Percentiles rank a stretch among this genome's conserved stretches.
These are phyloP conservation scores for Davidsoniella australis DNA, from an alignment of 2,329 filamentous ascomycete genomes.

Conservation along the genomic window DNA sequence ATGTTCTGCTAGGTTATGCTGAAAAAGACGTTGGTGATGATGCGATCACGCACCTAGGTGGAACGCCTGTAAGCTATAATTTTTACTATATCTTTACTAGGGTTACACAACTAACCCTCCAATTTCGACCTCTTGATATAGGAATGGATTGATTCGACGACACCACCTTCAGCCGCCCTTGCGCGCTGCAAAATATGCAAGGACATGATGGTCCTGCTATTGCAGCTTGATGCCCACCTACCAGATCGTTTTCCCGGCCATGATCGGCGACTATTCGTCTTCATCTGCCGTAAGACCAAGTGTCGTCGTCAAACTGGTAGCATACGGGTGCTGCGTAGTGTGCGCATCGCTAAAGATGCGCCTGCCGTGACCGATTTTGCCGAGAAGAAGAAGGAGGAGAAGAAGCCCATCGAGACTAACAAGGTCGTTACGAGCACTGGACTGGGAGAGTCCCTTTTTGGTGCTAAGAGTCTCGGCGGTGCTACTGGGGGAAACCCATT, in stretches of 20 bases:
- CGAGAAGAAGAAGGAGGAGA: constrained; percentile 20
- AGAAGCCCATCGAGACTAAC: constrained; percentile 20
- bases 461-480: constrained; percentile 32
- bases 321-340: constrained; percentile 56
- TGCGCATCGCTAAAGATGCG: constrained; percentile 35
- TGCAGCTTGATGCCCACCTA: constrained; percentile 83
- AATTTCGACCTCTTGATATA: constrained; percentile 19
- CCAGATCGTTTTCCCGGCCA: constrained; percentile 74
- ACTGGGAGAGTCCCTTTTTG: constrained; percentile 54
- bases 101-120: constrained; percentile 7
- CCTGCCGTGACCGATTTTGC: constrained; percentile 15
- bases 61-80: constrained; percentile 51
- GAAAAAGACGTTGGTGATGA: constrained; percentile 66
- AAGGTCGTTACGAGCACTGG: constrained; percentile 19
- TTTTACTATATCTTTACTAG: neutral
- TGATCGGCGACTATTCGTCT: constrained; percentile 75
- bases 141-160: constrained; percentile 68
- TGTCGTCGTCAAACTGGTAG: constrained; percentile 74
- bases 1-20: constrained; percentile 79
- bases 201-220: constrained; percentile 61
- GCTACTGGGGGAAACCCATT: constrained; percentile 34
- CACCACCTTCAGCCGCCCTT: constrained; percentile 55
- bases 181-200: constrained; percentile 82
- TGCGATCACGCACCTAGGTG: constrained; percentile 73
- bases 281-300: constrained; percentile 58